A percentile compares a stretch with the other conserved stretches of the same genome.
Evolutionary conservation across 306 rosid species (phyloP).

Genomic region (Dalbergia oliveri): DNA sequence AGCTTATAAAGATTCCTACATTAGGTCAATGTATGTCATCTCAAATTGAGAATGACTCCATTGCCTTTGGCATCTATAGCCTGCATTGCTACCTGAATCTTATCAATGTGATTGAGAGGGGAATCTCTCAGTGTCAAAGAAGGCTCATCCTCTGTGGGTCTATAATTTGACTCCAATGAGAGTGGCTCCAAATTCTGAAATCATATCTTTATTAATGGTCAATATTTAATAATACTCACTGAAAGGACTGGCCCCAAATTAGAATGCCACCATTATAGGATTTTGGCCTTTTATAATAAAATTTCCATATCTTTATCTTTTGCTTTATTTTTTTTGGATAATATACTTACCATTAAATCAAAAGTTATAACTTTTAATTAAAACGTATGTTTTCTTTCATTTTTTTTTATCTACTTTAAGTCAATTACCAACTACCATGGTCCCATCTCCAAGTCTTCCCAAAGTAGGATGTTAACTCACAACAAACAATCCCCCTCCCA

Average conservation of each 20-base stretch:
- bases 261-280: no score
- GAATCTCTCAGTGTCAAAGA: conserved; percentile 13
- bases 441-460: no score
- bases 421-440: no score
- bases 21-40: conserved; percentile 39
- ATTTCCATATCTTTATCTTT: neutral
- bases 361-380: no score
- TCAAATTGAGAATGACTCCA: conserved; percentile 37
- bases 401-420: no score
- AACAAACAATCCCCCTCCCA: no score
- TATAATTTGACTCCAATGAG: conserved; percentile 7
- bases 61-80: neutral
- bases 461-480: no score
- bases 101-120: conserved; percentile 29
- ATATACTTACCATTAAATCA: no score
- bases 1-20: neutral
- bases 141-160: conserved; percentile 21
- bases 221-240: neutral
- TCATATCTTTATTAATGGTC: conserved; percentile 5
- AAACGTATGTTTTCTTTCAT: no score
- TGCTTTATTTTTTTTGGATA: neutral
- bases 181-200: conserved; percentile 24
- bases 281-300: no score
- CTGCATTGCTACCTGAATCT: neutral
- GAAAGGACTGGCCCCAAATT: neutral